These are phyloP conservation scores for Solanum phureja DNA, from an alignment of 257 asterid species.

Conservation along the genomic window DNA sequence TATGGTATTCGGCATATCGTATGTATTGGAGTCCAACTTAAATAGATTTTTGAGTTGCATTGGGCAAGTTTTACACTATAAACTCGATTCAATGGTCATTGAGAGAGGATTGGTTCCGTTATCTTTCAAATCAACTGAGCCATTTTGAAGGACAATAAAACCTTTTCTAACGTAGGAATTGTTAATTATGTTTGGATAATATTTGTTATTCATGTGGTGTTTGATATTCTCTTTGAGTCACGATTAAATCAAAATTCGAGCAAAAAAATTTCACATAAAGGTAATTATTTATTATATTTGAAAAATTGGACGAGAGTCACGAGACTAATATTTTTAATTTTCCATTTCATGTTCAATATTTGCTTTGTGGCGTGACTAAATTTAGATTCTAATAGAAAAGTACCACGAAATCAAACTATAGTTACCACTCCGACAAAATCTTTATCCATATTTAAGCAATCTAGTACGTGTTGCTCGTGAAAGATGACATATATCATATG, in stretches of 20 bases:
- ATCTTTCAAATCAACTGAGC: accelerated
- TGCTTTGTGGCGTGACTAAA: background rate
- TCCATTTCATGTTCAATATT: background rate
- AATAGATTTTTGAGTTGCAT: background rate
- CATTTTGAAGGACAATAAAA: no score
- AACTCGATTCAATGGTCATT: no score
- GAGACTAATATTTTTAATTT: background rate
- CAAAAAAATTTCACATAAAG: background rate
- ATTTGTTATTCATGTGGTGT: background rate
- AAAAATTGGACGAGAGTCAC: background rate
- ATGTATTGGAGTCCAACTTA: accelerated
- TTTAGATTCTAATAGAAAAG: no score
- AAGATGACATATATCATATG: background rate
- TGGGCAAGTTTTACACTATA: no score
- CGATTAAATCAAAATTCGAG: background rate
- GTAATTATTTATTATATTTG: background rate
- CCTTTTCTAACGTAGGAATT: no score
- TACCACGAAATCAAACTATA: background rate
- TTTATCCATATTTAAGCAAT: no score
- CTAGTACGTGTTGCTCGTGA: background rate
- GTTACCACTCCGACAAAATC: background rate
- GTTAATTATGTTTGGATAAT: no score
- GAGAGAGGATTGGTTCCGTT: no score
- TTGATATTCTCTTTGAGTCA: no score
- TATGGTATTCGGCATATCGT: background rate